Evolutionary conservation across 768 basidiomycete genomes (phyloP).

Genomic region (Obba rivulosa): DNA sequence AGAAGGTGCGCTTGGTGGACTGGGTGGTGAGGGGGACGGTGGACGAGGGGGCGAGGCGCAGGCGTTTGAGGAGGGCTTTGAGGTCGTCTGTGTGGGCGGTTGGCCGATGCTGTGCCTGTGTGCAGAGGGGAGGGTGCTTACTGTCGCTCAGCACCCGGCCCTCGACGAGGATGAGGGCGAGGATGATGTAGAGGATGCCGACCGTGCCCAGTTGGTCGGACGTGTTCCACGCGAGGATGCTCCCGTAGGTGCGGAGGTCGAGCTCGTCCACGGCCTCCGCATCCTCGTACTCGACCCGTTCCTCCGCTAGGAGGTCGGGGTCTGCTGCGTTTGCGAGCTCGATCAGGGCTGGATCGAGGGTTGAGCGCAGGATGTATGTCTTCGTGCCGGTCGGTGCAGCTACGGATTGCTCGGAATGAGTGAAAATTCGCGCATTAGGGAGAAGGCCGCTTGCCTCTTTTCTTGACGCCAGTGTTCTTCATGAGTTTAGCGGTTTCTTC

Average conservation of each 20-base stretch:
- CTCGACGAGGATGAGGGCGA: slow-evolving; percentile 79
- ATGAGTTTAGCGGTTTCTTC: slow-evolving; percentile 32
- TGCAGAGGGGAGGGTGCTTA: slow-evolving; percentile 29
- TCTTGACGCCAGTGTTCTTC: slow-evolving; percentile 54
- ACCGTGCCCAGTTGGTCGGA: slow-evolving; percentile 61
- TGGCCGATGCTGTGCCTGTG: background rate
- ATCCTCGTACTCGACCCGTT: slow-evolving; percentile 48
- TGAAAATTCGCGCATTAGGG: background rate
- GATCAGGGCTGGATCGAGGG: slow-evolving; percentile 56
- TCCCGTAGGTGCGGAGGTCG: slow-evolving; percentile 54
- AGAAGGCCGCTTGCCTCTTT: slow-evolving; percentile 46
- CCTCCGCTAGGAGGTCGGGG: slow-evolving; percentile 35
- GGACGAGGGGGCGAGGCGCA: slow-evolving; percentile 51
- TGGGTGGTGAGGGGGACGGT: slow-evolving; percentile 47
- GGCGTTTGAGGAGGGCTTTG: slow-evolving; percentile 59
- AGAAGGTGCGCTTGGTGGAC: slow-evolving; percentile 43
- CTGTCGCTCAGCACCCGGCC: slow-evolving; percentile 72
- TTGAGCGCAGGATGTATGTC: slow-evolving; percentile 79
- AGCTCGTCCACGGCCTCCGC: slow-evolving; percentile 45
- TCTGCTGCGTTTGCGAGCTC: slow-evolving; percentile 52
- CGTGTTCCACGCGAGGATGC: slow-evolving; percentile 68
- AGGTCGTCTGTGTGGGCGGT: slow-evolving; percentile 53
- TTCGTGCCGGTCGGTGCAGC: slow-evolving; percentile 61
- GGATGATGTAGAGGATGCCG: slow-evolving; percentile 76
- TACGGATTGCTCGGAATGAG: slow-evolving; percentile 12